Base-by-base conservation (phyloP, 352 stramenopile genomes). In the Phytophthora europaea region DNA sequence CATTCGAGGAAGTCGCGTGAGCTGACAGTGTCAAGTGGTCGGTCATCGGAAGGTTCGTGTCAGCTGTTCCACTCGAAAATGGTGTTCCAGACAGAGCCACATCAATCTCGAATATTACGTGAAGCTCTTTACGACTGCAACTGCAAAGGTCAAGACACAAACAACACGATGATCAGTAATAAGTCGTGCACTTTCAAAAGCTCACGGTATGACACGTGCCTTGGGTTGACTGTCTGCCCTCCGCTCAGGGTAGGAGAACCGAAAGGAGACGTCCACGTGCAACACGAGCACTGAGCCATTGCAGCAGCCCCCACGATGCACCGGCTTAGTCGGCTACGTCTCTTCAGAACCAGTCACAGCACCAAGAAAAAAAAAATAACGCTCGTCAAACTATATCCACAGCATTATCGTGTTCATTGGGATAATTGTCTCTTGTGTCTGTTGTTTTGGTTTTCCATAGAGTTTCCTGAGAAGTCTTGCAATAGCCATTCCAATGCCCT, bases 391-490 rank as follows among this genome's bases (percentile, higher is more conserved):
- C n/a, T 65, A 67, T 65, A 67, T 61, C 50, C 61, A 45, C 66
- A 64, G 51, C 51, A 52, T 36, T 43, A 31, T 57, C 33, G 45
- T 63, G 38, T 43, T 68, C 50, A 48, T 56, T 0, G 23, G 53
- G 38, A 52, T 64, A 20, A 38, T 51, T 22, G 55, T 26, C 13
- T 34, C 18, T 22, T n/a, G 4, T 61, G n/a, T 60, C 22, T 61
- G 47, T 50, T 70, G 26, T 63, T 69, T 63, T 40, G 18, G 45
- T 55, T 65, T 70, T 71, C 47, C 55, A 66, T 71, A 15, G 63
- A 70, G 45, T 70, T 65, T 61, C 47, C 50, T 67, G 61, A 45
- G 15, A 57, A 15, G 33, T 48, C 40, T 56, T 69, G 28, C n/a
- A n/a, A n/a, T n/a, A n/a, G n/a, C 28, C 28, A 31, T 8, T 67